Evolutionary conservation across 2,329 filamentous ascomycete genomes (phyloP), one percentile per base, ranked within the genome.

Genomic region (Sordariomycetes sp.): DNA sequence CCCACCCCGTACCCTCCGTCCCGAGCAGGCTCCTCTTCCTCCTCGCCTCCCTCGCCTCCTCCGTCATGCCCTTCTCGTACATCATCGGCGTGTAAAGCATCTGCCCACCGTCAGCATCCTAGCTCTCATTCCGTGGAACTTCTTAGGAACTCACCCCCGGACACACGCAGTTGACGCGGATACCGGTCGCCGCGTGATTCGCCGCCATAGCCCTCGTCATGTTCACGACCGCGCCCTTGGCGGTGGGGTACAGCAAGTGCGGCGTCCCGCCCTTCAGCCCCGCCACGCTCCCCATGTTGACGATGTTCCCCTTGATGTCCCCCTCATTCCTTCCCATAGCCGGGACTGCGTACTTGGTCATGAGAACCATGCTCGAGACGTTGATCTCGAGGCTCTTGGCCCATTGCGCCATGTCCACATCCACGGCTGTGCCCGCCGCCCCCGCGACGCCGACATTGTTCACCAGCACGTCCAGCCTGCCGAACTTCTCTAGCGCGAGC

Each of bases 401-500:
- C 81, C 82, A 88, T 12, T 74, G 72, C 0, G 67, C 74, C 73
- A 85, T 78, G 63, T 87, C 80, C 0, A 86, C 79, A 0, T 83
- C 79, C 1, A 81, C 73, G 0, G 83, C 83, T 1, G 79, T 85
- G 0, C 85, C 85, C 1, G 69, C 59, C 0, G 82, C 77, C 0
- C 85, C 85, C 3, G 75, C 74, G 22, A 87, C 71, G 0, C 85
- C 86, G 1, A 88, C 85, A 59, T 82, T 83, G 64, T 87, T 87
- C 40, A 87, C 72, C 1, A 88, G 70, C 50, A 87, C 82, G 63
- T 87, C 82, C 1, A 88, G 62, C 1, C 79, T 71, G 0, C 81
- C 82, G 61, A 79, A 87, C 1, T 67, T 63, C 2, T 71, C 60
- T 1, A 82, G 16, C 0, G 82, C 76, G 0, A 66, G 59, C 0